Conservation (phyloP, 2,329 filamentous ascomycete genomes). For the Samsoniella hepiali region DNA sequence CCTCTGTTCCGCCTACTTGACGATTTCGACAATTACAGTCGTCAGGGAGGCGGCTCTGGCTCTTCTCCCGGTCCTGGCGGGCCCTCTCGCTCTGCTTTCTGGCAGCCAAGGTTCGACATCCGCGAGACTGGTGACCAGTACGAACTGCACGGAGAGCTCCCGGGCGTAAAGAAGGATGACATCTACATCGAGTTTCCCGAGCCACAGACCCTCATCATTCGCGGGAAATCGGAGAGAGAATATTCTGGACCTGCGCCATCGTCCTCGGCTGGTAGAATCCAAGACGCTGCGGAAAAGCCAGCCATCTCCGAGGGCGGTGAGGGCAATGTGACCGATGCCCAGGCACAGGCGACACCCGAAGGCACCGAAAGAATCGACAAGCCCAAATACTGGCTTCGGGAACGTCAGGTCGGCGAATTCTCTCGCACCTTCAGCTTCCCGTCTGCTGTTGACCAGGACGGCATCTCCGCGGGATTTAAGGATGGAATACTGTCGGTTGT, state of each 20-base stretch:
- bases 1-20: conserved; percentile 52
- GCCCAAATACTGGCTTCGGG: conserved; percentile 11
- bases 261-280: conserved; percentile 38
- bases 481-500: conserved; percentile 57
- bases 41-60: conserved; percentile 28
- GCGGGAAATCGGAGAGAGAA: conserved; percentile 52
- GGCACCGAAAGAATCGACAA: not conserved
- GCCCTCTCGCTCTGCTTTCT: conserved; percentile 28
- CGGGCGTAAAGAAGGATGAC: conserved; percentile 64
- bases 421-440: conserved; percentile 60
- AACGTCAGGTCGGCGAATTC: conserved; percentile 44
- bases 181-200: conserved; percentile 68
- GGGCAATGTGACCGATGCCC: not conserved
- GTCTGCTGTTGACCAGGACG: conserved; percentile 51
- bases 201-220: conserved; percentile 60
- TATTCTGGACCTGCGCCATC: conserved; percentile 42
- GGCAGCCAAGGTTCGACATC: conserved; percentile 68
- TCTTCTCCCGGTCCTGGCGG: not conserved
- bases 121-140: conserved; percentile 60
- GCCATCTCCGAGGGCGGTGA: conserved; percentile 34
- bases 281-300: conserved; percentile 34
- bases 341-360: not conserved
- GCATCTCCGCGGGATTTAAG: conserved; percentile 54
- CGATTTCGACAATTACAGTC: conserved; percentile 46
- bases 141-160: conserved; percentile 68